These are phyloP conservation scores for Begonia masoniana DNA, from an alignment of 306 rosid genomes.

Conservation along the genomic window DNA sequence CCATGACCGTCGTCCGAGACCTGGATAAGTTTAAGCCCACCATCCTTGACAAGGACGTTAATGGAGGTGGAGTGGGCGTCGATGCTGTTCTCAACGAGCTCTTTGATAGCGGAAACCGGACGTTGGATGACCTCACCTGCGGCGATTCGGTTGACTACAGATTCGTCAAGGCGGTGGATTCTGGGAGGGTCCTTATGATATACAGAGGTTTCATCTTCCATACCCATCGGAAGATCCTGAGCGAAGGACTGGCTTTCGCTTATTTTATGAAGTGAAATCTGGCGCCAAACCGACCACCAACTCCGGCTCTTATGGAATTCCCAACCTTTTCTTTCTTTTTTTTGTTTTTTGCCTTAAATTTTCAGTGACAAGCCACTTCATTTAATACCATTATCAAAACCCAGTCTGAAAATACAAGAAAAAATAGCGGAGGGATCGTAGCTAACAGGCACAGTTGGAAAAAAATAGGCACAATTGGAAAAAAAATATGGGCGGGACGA, in stretches of 20 bases:
- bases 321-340: no score
- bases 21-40: constrained; percentile 92
- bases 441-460: no score
- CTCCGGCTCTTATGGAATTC: no score
- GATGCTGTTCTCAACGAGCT: constrained; percentile 87
- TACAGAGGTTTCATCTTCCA: constrained; percentile 9
- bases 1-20: constrained; percentile 94
- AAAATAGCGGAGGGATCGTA: no score
- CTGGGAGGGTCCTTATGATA: constrained; percentile 38
- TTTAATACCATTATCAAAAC: no score
- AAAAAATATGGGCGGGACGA: no score
- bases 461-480: no score
- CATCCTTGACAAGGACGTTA: constrained; percentile 64
- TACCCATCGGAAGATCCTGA: constrained; percentile 16
- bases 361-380: no score
- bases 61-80: constrained; percentile 73
- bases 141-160: constrained; percentile 85
- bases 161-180: constrained; percentile 65
- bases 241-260: background rate
- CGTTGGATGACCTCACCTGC: constrained; percentile 96
- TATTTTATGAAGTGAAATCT: no score
- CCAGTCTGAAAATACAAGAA: no score
- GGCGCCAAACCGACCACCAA: no score
- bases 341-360: no score
- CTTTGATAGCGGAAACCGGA: constrained; percentile 78